These are phyloP conservation scores for Fusarium sp. DNA, from an alignment of 2,329 filamentous ascomycete genomes.

Conservation along the genomic window DNA sequence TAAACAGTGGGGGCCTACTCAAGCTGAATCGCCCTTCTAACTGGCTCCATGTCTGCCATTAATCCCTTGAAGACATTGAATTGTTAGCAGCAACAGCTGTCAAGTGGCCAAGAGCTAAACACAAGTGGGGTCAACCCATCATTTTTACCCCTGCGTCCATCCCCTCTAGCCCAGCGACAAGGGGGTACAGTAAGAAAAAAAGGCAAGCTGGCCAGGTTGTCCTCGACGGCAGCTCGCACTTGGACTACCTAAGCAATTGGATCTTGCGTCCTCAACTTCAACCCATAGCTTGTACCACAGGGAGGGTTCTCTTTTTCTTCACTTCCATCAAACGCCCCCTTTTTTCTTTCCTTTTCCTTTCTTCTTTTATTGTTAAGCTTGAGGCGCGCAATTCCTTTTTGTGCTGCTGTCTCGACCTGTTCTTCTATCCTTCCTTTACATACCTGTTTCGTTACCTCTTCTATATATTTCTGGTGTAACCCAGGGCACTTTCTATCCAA, in stretches of 20 bases:
- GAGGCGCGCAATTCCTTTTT: constrained; percentile 40
- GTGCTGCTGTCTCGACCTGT: constrained; percentile 29
- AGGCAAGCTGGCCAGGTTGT: constrained; percentile 47
- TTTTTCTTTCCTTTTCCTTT: constrained; percentile 25
- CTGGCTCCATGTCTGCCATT: constrained; percentile 18
- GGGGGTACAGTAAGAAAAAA: constrained; percentile 31
- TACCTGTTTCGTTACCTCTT: constrained; percentile 32
- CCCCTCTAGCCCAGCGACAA: constrained; percentile 25
- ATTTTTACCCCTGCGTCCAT: constrained; percentile 43
- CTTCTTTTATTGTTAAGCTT: constrained; percentile 19
- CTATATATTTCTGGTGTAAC: constrained; percentile 22
- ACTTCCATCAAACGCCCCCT: constrained; percentile 24
- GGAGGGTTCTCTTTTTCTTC: constrained; percentile 36
- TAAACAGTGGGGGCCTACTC: constrained; percentile 2
- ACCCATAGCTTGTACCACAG: constrained; percentile 40
- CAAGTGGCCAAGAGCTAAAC: constrained; percentile 36
- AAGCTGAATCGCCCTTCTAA: constrained; percentile 20
- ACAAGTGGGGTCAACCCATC: constrained; percentile 33
- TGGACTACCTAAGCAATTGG: constrained; percentile 7
- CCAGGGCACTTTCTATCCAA: constrained; percentile 26
- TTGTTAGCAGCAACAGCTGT: constrained; percentile 39
- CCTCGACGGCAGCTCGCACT: constrained; percentile 35
- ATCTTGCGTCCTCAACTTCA: constrained; percentile 36
- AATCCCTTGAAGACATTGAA: constrained; percentile 9
- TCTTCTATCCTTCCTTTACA: constrained; percentile 45